Evolutionary conservation across 108 stramenopile species (phyloP).

Genomic region (Epithemia pelagica): DNA sequence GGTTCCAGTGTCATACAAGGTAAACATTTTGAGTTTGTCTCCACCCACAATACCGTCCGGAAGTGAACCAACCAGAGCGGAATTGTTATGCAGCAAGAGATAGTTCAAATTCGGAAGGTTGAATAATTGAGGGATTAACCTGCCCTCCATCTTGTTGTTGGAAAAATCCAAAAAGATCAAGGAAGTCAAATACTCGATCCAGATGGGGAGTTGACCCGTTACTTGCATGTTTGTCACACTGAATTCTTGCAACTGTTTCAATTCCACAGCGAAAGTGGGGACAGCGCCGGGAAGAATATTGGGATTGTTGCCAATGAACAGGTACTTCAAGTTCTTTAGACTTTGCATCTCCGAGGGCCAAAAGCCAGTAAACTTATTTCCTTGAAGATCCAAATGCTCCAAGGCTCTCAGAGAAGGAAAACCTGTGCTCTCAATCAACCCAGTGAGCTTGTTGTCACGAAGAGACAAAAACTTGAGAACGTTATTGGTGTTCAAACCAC

Average conservation of each 20-base stretch:
- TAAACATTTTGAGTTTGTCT: slow-evolving; percentile 15
- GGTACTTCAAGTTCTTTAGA: slow-evolving; percentile 8
- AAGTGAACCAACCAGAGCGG: slow-evolving; percentile 30
- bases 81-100: slow-evolving; percentile 31
- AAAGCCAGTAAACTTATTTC: slow-evolving; percentile 8
- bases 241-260: slow-evolving; percentile 28
- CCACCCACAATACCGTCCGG: slow-evolving; percentile 15
- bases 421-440: slow-evolving; percentile 16
- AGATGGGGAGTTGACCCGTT: slow-evolving; percentile 26
- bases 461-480: slow-evolving; percentile 6
- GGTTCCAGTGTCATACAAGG: slow-evolving; percentile 22
- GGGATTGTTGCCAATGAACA: slow-evolving; percentile 20
- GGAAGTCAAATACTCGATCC: slow-evolving; percentile 19
- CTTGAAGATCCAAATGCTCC: slow-evolving; percentile 12
- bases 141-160: slow-evolving; percentile 22
- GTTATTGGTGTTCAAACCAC: slow-evolving; percentile 17
- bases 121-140: slow-evolving; percentile 17
- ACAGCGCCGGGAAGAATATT: slow-evolving; percentile 7
- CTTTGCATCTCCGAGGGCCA: slow-evolving; percentile 3
- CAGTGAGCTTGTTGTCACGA: slow-evolving; percentile 1
- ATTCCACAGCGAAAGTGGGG: slow-evolving; percentile 10
- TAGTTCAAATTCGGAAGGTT: slow-evolving; percentile 15
- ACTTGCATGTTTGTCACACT: slow-evolving; percentile 24
- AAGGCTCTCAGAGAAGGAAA: slow-evolving; percentile 8
- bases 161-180: slow-evolving; percentile 32